A percentile compares a stretch with the other conserved stretches of the same genome.
Evolutionary conservation across 2,329 filamentous ascomycete genomes (phyloP).

Genomic region (Triangularia verruculosa): DNA sequence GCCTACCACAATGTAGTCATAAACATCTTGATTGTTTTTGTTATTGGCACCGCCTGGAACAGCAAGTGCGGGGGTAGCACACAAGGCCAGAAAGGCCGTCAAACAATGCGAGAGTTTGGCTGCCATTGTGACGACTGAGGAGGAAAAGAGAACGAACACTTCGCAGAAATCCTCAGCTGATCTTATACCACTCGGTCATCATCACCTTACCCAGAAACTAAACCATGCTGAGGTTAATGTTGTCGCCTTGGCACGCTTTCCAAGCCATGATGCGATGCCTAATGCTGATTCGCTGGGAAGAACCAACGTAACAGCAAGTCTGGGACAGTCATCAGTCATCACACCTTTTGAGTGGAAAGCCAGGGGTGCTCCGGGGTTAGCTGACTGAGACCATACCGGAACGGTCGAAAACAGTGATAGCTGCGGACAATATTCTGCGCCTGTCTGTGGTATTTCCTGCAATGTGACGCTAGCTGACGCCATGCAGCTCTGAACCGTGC

Average conservation of each 20-base stretch:
- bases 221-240: not conserved
- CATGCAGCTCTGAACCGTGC: not conserved
- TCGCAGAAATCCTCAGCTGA: not conserved
- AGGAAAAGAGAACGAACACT: not conserved
- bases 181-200: not conserved
- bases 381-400: not conserved
- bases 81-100: not conserved
- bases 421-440: not conserved
- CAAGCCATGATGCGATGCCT: not conserved
- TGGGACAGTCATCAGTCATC: not conserved
- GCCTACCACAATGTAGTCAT: conserved; percentile 54
- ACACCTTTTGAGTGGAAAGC: not conserved
- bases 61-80: not conserved
- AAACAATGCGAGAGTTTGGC: not conserved
- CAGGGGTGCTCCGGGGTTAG: not conserved
- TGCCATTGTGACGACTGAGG: not conserved
- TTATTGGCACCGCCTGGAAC: not conserved
- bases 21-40: conserved; percentile 7
- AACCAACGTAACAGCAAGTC: not conserved
- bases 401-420: not conserved
- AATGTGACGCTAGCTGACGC: conserved; percentile 6
- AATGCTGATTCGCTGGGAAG: not conserved
- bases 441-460: not conserved
- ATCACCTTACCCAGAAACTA: not conserved
- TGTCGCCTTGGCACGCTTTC: not conserved